Evolutionary conservation across 2,329 filamentous ascomycete species (phyloP), one percentile per base, ranked within the genome.

Genomic region (Penicillium sp.): DNA sequence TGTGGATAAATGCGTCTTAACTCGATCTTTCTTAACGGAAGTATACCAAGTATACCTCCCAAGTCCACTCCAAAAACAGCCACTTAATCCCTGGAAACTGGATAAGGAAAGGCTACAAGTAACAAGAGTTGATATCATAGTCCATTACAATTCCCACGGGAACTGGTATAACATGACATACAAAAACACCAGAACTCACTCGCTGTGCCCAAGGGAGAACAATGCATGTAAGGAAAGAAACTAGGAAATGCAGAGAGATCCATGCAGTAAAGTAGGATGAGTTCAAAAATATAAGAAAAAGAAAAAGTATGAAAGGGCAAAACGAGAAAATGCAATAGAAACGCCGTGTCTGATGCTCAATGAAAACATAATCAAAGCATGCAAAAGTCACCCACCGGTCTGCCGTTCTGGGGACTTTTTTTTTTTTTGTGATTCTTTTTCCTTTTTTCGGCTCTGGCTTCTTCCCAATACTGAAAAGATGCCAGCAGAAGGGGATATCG

Each of bases 141-240:
- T 61, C 50, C 52, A 58, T 60, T 57, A 52, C 46, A 41, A 47
- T 52, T 54, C 47, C 41, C 46, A 38, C 42, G 7, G 44, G 46
- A 52, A 51, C 32, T 44, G 45, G 48, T 44, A 57, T 53, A 53
- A 54, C 55, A 53, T 52, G 53, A 58, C 55, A 58, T 56, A 59
- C 49, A 58, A 44, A 58, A 56, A 46, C 27, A 54, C 56, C 57
- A 59, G 45, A 60, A 61, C 58, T 60, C 59, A 60, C 58, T 54
- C 59, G 59, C 59, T 61, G 58, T 62, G 58, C 60, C 56, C 53
- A 51, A 50, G 47, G 52, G 41, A 53, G 43, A 58, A 52, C 10
- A 47, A 57, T 60, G 56, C 56, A 59, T 55, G 47, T 43, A 44
- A 20, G 35, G 29, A 10, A 24, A 20, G 32, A 41, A 39, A 29